These are phyloP conservation scores for Aspergillus funiculosus DNA, from an alignment of 495 filamentous ascomycete species.

Conservation along the genomic window DNA sequence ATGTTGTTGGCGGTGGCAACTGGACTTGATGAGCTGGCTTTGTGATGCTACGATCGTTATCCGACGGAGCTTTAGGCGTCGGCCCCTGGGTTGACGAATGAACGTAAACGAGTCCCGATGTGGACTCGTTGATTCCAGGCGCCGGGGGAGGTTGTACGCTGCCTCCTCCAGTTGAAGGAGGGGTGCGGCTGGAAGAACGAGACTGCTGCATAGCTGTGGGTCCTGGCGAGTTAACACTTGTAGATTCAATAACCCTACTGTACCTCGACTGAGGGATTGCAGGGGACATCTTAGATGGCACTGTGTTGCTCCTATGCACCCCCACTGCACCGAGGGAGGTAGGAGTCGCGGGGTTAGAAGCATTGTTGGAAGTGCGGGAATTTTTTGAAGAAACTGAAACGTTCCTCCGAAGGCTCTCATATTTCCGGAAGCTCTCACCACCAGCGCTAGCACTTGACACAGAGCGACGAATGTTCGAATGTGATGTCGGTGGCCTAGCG, in stretches of 20 bases:
- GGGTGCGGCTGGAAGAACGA: constrained; percentile 32
- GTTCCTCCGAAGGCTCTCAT: constrained; percentile 68
- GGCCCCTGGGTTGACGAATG: constrained; percentile 39
- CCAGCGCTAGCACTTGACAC: constrained; percentile 82
- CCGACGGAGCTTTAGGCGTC: constrained; percentile 6
- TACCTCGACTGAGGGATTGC: constrained; percentile 55
- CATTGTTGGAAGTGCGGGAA: constrained; percentile 63
- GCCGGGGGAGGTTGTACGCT: constrained; percentile 12
- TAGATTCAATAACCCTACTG: constrained; percentile 35
- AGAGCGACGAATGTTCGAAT: constrained; percentile 61
- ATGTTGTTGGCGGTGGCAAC: constrained; percentile 28
- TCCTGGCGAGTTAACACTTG: constrained; percentile 27
- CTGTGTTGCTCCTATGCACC: constrained; percentile 85
- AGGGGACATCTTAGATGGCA: constrained; percentile 89
- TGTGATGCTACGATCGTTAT: constrained; percentile 22
- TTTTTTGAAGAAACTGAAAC: constrained; percentile 70
- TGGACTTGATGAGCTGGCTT: constrained; percentile 41
- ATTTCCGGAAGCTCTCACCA: constrained; percentile 77
- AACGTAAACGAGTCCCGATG: constrained; percentile 22
- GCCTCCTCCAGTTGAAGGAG: constrained; percentile 29
- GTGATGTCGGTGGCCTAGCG: constrained; percentile 50
- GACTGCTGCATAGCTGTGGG: constrained; percentile 32
- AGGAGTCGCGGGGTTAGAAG: constrained; percentile 67
- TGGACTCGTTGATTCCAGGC: constrained; percentile 7
- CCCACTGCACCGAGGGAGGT: constrained; percentile 54